Evolutionary conservation across 768 basidiomycete genomes (phyloP).

Genomic region (Mycena olivaceomarginata): DNA sequence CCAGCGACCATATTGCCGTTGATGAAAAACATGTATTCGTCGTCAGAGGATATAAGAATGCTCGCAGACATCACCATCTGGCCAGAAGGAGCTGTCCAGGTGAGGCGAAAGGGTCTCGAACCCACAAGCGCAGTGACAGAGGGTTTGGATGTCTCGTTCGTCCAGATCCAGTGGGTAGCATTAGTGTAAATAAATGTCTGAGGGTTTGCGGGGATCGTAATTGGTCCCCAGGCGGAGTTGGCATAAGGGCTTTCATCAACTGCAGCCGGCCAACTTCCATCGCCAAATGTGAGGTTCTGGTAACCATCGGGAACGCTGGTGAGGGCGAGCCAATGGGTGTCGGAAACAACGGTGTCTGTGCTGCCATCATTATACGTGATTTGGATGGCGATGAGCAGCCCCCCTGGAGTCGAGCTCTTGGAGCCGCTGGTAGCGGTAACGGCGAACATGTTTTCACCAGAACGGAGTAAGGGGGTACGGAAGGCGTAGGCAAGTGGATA

Average conservation of each 20-base stretch:
- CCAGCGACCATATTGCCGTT: slow-evolving; percentile 51
- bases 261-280: slow-evolving; percentile 53
- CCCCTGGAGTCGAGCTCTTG: slow-evolving; percentile 46
- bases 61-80: slow-evolving; percentile 46
- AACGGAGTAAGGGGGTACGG: slow-evolving; percentile 49
- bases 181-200: slow-evolving; percentile 45
- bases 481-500: slow-evolving; percentile 49
- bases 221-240: slow-evolving; percentile 32
- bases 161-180: slow-evolving; percentile 56
- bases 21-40: slow-evolving; percentile 52
- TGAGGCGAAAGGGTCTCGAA: slow-evolving; percentile 53
- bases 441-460: slow-evolving; percentile 55
- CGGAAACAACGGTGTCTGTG: slow-evolving; percentile 52
- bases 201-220: slow-evolving; percentile 39
- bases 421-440: slow-evolving; percentile 46
- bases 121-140: slow-evolving; percentile 44
- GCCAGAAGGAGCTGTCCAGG: slow-evolving; percentile 46
- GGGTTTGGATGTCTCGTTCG: slow-evolving; percentile 46
- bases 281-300: slow-evolving; percentile 52
- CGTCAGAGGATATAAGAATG: slow-evolving; percentile 49
- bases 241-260: slow-evolving; percentile 46
- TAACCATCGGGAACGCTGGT: slow-evolving; percentile 50
- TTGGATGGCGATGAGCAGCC: slow-evolving; percentile 53
- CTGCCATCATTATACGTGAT: slow-evolving; percentile 54
- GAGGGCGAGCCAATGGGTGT: slow-evolving; percentile 53